A percentile compares a stretch with the other conserved stretches of the same genome.
Evolutionary conservation across 768 basidiomycete species (phyloP).

Genomic region (Russula olivacea): DNA sequence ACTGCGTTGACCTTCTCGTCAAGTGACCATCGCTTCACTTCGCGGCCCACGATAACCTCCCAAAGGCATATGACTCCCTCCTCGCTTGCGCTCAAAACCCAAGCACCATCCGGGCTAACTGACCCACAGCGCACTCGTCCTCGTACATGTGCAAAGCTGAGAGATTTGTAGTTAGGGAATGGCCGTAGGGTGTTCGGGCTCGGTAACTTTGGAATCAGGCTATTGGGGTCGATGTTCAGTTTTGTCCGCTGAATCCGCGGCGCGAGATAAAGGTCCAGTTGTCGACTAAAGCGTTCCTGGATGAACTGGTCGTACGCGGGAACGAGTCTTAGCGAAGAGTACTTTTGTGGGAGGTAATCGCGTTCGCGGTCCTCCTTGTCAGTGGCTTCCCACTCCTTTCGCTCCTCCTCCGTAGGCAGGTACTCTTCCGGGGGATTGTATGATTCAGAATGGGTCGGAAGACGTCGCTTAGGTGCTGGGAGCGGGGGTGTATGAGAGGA

Average conservation of each 20-base stretch:
- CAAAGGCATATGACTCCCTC: conserved; percentile 80
- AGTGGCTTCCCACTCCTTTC: conserved; percentile 70
- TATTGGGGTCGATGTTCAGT: conserved; percentile 87
- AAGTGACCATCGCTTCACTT: conserved; percentile 83
- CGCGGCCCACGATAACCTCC: conserved; percentile 86
- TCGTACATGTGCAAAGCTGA: conserved; percentile 62
- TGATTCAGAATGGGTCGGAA: conserved; percentile 93
- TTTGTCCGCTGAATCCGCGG: conserved; percentile 83
- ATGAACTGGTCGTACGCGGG: conserved; percentile 90
- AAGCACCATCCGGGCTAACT: conserved; percentile 82
- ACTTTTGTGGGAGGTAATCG: conserved; percentile 85
- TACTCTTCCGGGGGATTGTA: conserved; percentile 99
- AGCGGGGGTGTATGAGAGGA: conserved; percentile 81
- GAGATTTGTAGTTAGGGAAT: conserved; percentile 82
- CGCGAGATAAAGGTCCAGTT: conserved; percentile 94
- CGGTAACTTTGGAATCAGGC: conserved; percentile 89
- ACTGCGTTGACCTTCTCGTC: conserved; percentile 72
- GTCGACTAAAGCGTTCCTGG: conserved; percentile 87
- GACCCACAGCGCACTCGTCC: conserved; percentile 69
- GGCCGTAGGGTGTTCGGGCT: conserved; percentile 87
- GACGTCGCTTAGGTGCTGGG: conserved; percentile 83
- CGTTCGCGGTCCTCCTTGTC: conserved; percentile 88
- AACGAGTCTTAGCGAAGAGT: conserved; percentile 77
- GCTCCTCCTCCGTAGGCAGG: conserved; percentile 78
- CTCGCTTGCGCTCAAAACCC: conserved; percentile 91